These are phyloP conservation scores for Cercospora sp. DNA, from an alignment of 2,329 filamentous ascomycete genomes.

Conservation along the genomic window DNA sequence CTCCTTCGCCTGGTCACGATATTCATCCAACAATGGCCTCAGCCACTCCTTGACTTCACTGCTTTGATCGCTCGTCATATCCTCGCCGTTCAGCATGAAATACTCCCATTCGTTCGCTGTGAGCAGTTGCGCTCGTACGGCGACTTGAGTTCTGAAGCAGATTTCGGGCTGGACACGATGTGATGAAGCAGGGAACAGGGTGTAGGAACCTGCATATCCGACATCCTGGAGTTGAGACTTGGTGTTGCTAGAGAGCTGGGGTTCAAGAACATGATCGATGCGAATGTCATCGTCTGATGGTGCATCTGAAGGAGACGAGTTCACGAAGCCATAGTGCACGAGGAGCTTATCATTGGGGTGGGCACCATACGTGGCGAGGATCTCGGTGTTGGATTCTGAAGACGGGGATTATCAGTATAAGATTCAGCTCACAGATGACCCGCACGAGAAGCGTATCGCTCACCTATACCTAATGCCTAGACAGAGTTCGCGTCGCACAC, in stretches of 20 bases:
- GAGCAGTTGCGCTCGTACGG: conserved; percentile 41
- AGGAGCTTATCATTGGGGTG: conserved; percentile 74
- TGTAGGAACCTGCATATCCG: conserved; percentile 45
- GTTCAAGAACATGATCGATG: conserved; percentile 47
- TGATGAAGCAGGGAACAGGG: conserved; percentile 30
- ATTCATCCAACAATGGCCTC: conserved; percentile 25
- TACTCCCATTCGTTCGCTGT: conserved; percentile 44
- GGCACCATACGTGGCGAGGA: conserved; percentile 68
- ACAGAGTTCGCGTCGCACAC: background rate
- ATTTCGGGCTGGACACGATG: conserved; percentile 32
- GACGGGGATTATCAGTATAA: background rate
- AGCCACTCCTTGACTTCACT: conserved; percentile 32
- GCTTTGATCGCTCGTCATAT: conserved; percentile 35
- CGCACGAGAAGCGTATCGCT: background rate
- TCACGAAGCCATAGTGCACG: conserved; percentile 62
- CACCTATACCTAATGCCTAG: background rate
- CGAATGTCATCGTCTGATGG: conserved; percentile 43
- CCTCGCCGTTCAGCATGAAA: conserved; percentile 40
- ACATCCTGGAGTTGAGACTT: conserved; percentile 44
- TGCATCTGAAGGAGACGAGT: conserved; percentile 20
- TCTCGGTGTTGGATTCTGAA: conserved; percentile 47
- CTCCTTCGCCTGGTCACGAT: conserved; percentile 29
- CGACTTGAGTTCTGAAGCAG: conserved; percentile 51
- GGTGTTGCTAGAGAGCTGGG: conserved; percentile 43
- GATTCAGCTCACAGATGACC: background rate